Percentiles rank a stretch among this genome's conserved stretches.
Conservation (phyloP, 352 stramenopile species). For the Blastocystis sp. region DNA sequence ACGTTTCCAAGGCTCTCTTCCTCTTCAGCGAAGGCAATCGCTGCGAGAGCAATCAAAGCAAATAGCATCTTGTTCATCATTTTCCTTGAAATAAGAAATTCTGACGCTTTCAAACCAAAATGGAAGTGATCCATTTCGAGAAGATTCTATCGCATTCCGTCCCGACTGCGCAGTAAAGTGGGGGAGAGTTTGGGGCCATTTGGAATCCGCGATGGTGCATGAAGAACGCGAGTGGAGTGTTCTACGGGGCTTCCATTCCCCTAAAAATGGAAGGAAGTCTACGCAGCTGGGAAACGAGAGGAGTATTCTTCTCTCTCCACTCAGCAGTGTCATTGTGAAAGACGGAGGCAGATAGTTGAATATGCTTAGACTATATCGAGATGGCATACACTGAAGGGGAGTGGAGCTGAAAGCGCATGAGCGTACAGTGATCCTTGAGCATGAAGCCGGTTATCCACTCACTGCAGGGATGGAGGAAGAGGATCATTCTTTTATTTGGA, state of each 20-base stretch:
- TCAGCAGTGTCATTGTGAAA: no score
- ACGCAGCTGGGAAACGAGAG: neutral
- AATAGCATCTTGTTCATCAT: slow-evolving; percentile 64
- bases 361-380: neutral
- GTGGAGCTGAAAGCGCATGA: neutral
- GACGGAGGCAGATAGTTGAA: no score
- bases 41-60: slow-evolving; percentile 42
- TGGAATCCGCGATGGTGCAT: no score
- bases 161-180: neutral
- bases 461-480: neutral
- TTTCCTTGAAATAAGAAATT: slow-evolving; percentile 56
- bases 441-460: neutral
- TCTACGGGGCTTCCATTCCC: no score
- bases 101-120: slow-evolving; percentile 18
- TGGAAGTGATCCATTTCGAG: neutral
- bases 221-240: no score
- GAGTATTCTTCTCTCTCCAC: no score
- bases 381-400: neutral
- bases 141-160: neutral
- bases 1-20: slow-evolving; percentile 75
- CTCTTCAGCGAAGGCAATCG: slow-evolving; percentile 38
- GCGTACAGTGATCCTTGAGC: neutral
- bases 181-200: neutral
- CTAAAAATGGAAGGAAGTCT: neutral
- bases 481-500: neutral